These are phyloP conservation scores for Aspergillus pseudoviridinutans DNA, from an alignment of 2,329 filamentous ascomycete species.

Conservation along the genomic window DNA sequence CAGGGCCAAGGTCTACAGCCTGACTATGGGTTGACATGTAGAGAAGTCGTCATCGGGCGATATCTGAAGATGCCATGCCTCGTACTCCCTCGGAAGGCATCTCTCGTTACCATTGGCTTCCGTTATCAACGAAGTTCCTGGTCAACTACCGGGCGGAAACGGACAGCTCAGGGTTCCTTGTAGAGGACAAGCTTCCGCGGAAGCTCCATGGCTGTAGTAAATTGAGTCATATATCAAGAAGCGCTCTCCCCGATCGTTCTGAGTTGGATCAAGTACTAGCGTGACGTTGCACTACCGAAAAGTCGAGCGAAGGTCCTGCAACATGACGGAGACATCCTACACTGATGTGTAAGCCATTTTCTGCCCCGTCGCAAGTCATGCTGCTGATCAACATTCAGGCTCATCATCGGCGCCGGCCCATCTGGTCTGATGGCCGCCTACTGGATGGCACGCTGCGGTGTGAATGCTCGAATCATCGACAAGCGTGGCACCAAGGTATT, in stretches of 20 bases:
- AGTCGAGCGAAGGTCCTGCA: background rate
- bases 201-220: background rate
- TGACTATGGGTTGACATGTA: no score
- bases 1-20: background rate
- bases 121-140: background rate
- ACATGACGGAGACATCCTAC: background rate
- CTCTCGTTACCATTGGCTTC: no score
- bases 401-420: slow-evolving; percentile 51
- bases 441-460: slow-evolving; percentile 47
- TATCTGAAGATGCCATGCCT: background rate
- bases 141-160: background rate
- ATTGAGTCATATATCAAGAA: background rate
- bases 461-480: slow-evolving; percentile 48
- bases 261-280: background rate
- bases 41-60: no score
- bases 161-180: background rate
- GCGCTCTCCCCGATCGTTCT: background rate
- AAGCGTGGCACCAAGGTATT: slow-evolving; percentile 38
- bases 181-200: background rate
- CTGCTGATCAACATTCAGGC: background rate
- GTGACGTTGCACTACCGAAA: background rate
- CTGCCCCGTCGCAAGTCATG: background rate
- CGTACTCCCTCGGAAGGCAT: background rate
- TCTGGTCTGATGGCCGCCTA: slow-evolving; percentile 47
- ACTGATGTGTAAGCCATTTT: slow-evolving; percentile 8